Percentiles rank a stretch among this genome's conserved stretches.
Conservation (phyloP, 768 basidiomycete species). For the Ramaria sp. region DNA sequence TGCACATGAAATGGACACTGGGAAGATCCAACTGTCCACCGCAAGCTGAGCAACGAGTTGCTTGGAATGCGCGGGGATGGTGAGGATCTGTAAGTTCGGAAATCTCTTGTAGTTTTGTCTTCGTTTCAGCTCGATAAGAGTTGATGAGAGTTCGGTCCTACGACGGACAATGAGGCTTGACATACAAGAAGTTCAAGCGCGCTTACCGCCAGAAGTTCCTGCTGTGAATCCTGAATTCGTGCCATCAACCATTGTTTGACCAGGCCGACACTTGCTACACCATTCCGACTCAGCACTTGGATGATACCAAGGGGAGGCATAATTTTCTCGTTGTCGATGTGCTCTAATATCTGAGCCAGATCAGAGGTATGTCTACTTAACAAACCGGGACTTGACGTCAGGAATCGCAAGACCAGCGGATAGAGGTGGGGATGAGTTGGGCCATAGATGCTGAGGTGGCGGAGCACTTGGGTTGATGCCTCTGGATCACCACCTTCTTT, state of each 20-base stretch:
- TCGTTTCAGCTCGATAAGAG: constrained; percentile 85
- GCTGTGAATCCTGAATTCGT: constrained; percentile 60
- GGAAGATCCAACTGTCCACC: constrained; percentile 86
- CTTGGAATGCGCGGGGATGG: constrained; percentile 83
- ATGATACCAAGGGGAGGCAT: constrained; percentile 87
- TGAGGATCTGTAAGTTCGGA: constrained; percentile 68
- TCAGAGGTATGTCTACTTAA: constrained; percentile 63
- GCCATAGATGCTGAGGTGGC: constrained; percentile 68
- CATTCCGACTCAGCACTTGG: constrained; percentile 80
- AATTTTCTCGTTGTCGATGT: constrained; percentile 71
- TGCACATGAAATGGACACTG: constrained; percentile 95
- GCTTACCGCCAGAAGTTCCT: constrained; percentile 72
- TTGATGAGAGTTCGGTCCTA: constrained; percentile 79
- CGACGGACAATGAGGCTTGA: neutral
- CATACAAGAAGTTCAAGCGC: neutral
- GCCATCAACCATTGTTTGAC: constrained; percentile 85
- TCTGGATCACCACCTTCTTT: constrained; percentile 26
- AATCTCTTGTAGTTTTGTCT: constrained; percentile 69
- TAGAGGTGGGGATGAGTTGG: constrained; percentile 64
- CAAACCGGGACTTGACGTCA: constrained; percentile 72
- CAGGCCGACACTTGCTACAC: constrained; percentile 81
- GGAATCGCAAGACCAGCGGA: constrained; percentile 77
- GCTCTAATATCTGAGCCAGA: constrained; percentile 56
- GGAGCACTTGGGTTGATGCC: constrained; percentile 49
- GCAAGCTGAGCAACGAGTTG: constrained; percentile 87